These are phyloP conservation scores for Clarireedia homoeocarpa DNA, from an alignment of 2,329 filamentous ascomycete genomes.

Conservation along the genomic window DNA sequence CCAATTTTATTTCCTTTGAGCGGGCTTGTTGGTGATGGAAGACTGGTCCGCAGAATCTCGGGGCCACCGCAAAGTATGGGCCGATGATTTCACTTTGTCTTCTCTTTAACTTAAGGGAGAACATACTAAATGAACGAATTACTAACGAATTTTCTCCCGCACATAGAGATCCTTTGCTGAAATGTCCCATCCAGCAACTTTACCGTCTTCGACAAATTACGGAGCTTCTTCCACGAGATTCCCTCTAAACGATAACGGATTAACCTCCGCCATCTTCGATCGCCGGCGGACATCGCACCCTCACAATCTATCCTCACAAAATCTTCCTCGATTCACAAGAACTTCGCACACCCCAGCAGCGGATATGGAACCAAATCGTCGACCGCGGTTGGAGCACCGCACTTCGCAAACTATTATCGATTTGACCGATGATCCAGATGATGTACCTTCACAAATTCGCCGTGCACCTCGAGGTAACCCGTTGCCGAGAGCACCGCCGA, in stretches of 20 bases:
- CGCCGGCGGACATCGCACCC: slow-evolving; percentile 23
- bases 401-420: slow-evolving; percentile 28
- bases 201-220: slow-evolving; percentile 20
- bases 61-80: slow-evolving; percentile 6
- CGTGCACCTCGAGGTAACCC: slow-evolving; percentile 3
- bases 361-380: slow-evolving; percentile 20
- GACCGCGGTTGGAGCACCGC: slow-evolving; percentile 20
- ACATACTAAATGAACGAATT: neutral
- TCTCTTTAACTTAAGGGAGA: neutral
- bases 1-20: too few species aligned
- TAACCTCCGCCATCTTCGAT: slow-evolving; percentile 11
- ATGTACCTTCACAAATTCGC: slow-evolving; percentile 5
- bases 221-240: slow-evolving; percentile 9
- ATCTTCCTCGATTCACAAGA: neutral
- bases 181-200: slow-evolving; percentile 24
- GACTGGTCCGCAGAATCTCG: slow-evolving; percentile 1
- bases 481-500: slow-evolving; percentile 14
- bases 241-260: slow-evolving; percentile 9
- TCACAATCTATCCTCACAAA: slow-evolving; percentile 17
- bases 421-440: slow-evolving; percentile 27
- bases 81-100: neutral
- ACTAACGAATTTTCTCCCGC: slow-evolving; percentile 8
- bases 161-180: slow-evolving; percentile 24
- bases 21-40: neutral
- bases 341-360: neutral